Percentiles rank a stretch among this genome's conserved stretches.
Evolutionary conservation across 441 rosid genomes (phyloP).

Genomic region (Dalechampia spathulata): DNA sequence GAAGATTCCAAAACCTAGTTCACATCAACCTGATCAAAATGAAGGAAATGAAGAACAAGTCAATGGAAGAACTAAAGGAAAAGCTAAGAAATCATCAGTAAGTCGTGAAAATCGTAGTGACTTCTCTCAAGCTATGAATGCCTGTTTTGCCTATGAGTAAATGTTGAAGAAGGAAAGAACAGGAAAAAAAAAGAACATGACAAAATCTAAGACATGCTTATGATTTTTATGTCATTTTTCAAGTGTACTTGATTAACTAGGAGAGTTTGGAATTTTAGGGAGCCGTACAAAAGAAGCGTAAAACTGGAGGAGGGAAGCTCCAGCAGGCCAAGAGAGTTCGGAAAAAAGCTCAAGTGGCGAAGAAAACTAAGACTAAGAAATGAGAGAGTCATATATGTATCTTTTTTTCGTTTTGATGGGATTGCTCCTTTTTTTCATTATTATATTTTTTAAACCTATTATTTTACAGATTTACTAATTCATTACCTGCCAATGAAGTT

Average conservation of each 20-base stretch:
- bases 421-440: no score
- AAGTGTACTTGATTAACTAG: slow-evolving; percentile 2
- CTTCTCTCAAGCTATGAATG: background rate
- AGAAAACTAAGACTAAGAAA: slow-evolving; percentile 51
- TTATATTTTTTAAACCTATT: background rate
- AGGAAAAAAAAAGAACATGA: background rate
- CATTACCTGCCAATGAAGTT: background rate
- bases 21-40: slow-evolving; percentile 43
- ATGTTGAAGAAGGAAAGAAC: background rate
- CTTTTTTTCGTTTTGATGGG: background rate
- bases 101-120: slow-evolving; percentile 12
- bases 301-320: slow-evolving; percentile 44
- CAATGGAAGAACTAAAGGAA: slow-evolving; percentile 45
- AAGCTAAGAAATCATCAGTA: slow-evolving; percentile 59
- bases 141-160: background rate
- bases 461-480: background rate
- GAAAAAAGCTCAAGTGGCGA: slow-evolving; percentile 44
- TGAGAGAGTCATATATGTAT: slow-evolving; percentile 22
- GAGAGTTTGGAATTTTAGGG: slow-evolving; percentile 32
- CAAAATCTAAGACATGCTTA: background rate
- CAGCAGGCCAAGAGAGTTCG: slow-evolving; percentile 49
- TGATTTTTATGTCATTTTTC: background rate
- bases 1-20: slow-evolving; percentile 37
- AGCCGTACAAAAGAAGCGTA: slow-evolving; percentile 45
- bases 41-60: slow-evolving; percentile 44